Conservation (phyloP, 2,329 filamentous ascomycete species). For the Botrytis byssoidea region DNA sequence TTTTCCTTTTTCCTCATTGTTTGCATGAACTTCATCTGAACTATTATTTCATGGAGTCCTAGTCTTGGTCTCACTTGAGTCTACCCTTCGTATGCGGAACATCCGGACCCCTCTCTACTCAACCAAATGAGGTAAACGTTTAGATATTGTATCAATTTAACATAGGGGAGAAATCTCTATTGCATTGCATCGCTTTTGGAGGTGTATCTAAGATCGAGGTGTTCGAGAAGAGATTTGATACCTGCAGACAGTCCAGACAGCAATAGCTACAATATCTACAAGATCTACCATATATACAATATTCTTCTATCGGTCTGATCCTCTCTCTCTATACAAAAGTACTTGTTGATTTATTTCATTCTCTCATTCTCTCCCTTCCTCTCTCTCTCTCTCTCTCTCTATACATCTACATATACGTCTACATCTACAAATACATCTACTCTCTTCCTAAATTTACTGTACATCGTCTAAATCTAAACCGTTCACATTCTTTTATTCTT, state of each 20-base stretch:
- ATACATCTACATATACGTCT: not conserved
- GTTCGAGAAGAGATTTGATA: not conserved
- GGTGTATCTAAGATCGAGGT: not conserved
- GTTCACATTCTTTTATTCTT: not conserved
- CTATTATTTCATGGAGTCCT: not conserved
- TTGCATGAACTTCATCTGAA: slow-evolving; percentile 22
- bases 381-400: not conserved
- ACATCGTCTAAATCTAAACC: not conserved
- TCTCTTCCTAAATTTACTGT: not conserved
- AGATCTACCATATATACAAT: not conserved
- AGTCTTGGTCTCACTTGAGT: not conserved
- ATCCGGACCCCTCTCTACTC: not conserved
- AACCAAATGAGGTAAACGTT: not conserved
- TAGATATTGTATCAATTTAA: not conserved
- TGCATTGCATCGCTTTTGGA: not conserved
- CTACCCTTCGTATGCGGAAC: not conserved
- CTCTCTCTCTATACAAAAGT: not conserved
- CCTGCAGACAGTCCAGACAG: not conserved
- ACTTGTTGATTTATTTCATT: not conserved
- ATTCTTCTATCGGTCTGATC: not conserved
- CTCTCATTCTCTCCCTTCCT: not conserved
- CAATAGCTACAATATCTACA: not conserved
- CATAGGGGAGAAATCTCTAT: not conserved
- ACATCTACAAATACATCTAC: not conserved
- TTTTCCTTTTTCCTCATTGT: not conserved